Base-by-base conservation (phyloP, 2,329 filamentous ascomycete genomes). In the Graphiopsis chlorocephala region DNA sequence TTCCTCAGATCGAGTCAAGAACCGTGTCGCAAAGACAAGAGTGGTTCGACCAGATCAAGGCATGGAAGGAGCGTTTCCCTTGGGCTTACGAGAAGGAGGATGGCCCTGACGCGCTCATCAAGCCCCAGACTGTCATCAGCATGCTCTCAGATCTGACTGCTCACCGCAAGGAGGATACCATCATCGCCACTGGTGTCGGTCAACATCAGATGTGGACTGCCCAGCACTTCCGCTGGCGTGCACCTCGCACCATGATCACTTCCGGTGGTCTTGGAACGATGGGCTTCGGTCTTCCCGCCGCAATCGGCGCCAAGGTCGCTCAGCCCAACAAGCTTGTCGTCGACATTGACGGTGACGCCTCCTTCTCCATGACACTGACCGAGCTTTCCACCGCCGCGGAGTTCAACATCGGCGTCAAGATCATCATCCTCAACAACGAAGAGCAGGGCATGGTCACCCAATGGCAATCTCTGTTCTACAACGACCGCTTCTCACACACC, bases 161-260 rank as follows among this genome's bases (percentile, higher is more conserved):
- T 10, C 77, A 90, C 74, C 89, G 89, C 70, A 96, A 97, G 80
- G 83, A 95, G 58, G 84, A 89, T 71, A 96, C 92, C 29, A 88
- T 96, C 76, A 96, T 99, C 76, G 82, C 93, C 2, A 98, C 94
- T 2, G 95, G 94, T 79, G 95, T 98, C 11, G 95, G 95, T 48
- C 95, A 98, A 80, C 94, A 98, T 82, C 94, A 99, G 80, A 98
- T 98, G 95, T 98, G 94, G 95, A 86, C 91, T 28, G 95, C 93
- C 4, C 94, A 98, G 82, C 93, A 97, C 83, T 98, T 93, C 88
- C 88, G 93, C 73, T 98, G 95, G 94, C 87, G 92, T 68, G 82
- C 93, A 73, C 94, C 95, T 33, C 89, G 95, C 70, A 91, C 91
- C 68, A 96, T 98, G 90, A 90, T 99, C 80, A 97, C 94, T 33